Evolutionary conservation across 768 basidiomycete species (phyloP), one percentile per base, ranked within the genome.

Genomic region (Kwoniella botswanensis): DNA sequence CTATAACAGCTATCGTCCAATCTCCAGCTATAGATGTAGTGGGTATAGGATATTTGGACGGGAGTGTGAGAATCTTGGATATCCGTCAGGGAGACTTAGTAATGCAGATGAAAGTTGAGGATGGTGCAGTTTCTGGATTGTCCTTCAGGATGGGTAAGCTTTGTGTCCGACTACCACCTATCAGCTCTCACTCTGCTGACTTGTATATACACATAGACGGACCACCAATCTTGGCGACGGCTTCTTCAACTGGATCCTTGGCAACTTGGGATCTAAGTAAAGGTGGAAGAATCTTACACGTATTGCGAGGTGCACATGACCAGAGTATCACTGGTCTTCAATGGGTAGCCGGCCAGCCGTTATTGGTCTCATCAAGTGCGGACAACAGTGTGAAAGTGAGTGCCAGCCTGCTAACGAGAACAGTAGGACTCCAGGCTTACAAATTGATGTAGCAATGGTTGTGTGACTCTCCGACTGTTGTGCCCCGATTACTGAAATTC

Each of bases 11-110:
- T 2, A 79, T 98, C 50, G 89, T 89, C 1, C 97, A 97, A 81
- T 95, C 94, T 10, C 95, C 96, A 26, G 97, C 95, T 15, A 91
- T 98, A 63, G 97, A 99, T 77, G 93, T 98, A 11, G 87, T 98
- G 50, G 97, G 93, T n/a, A 86, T 99, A 60, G 96, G 94, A 1
- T 93, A 92, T 81, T 86, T 90, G 0, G 92, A 92, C 0, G 97
- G 97, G 52, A 90, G 92, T 76, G 89, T 97, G 35, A 90, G 91
- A 0, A 87, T 99, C 3, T 92, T 94, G 78, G 97, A 99, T 79
- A 87, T 98, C 60, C 89, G 94, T 43, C 88, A 92, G 11, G 94
- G 96, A 72, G 95, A 98, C 82, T 87, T 90, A 41, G 85, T 99
- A 11, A 90, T 98, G 87, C 86, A 90, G 63, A 90, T 98, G 86